Conservation (phyloP, 352 stramenopile genomes). For the Pythium guiyangense region DNA sequence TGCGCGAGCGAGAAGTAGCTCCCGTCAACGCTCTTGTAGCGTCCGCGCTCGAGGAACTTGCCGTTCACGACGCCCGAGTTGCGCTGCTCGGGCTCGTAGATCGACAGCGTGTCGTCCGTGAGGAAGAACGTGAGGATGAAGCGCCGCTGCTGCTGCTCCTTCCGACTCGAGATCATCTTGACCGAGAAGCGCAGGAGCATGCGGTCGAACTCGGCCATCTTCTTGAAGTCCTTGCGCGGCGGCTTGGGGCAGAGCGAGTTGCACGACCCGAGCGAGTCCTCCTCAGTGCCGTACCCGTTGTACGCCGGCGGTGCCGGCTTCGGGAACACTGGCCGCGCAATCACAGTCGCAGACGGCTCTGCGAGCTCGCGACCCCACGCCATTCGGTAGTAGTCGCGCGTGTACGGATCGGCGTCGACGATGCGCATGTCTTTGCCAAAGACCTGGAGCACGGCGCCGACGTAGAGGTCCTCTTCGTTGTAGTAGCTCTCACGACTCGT, state of each 20-base stretch:
- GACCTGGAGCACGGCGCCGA: conserved; percentile 66
- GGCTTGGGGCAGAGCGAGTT: conserved; percentile 61
- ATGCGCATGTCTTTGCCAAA: conserved; percentile 63
- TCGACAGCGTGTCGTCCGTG: conserved; percentile 66
- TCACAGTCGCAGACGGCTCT: conserved; percentile 30
- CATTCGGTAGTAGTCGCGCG: conserved; percentile 68
- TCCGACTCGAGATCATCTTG: conserved; percentile 66
- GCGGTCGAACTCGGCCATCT: conserved; percentile 71
- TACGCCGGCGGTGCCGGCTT: conserved; percentile 61
- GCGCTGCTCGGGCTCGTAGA: conserved; percentile 74
- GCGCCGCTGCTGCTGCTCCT: conserved; percentile 70
- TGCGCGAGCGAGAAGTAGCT: conserved; percentile 51
- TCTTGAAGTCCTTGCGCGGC: conserved; percentile 76
- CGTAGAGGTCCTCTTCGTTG: conserved; percentile 56
- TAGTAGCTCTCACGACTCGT: conserved; percentile 62
- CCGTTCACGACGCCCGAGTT: conserved; percentile 81
- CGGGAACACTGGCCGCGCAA: conserved; percentile 42
- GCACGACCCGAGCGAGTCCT: conserved; percentile 70
- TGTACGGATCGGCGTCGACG: conserved; percentile 78
- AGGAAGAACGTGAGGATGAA: conserved; percentile 85
- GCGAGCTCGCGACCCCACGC: conserved; percentile 52
- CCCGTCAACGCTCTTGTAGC: conserved; percentile 61
- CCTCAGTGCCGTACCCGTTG: conserved; percentile 72
- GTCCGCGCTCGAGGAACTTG: conserved; percentile 81
- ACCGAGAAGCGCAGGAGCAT: conserved; percentile 73